phyloP scores from a whole-genome alignment of 768 basidiomycete genomes.

The Macrolepiota albuminosa region DNA sequence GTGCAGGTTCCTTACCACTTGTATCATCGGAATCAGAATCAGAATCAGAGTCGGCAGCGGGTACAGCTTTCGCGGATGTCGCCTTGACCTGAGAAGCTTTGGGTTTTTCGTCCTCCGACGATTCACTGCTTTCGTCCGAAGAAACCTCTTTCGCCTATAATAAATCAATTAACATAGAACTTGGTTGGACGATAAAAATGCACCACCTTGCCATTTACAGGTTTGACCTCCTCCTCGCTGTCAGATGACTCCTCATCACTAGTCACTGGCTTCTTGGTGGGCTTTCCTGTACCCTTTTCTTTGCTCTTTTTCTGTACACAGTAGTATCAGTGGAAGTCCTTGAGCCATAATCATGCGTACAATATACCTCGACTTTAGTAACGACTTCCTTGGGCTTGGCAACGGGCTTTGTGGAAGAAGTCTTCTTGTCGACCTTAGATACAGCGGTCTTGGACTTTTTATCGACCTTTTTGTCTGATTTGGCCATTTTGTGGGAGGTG shows the following conservation, averaged over 20 bases:
- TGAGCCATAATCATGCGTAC: constrained; percentile 1
- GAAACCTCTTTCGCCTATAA: constrained; percentile 27
- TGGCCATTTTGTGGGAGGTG: constrained; percentile 34
- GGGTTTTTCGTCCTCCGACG: constrained; percentile 51
- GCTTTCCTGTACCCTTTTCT: constrained; percentile 18
- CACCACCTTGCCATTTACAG: constrained; percentile 29
- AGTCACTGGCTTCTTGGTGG: constrained; percentile 23
- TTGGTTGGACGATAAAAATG: background rate
- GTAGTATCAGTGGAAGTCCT: background rate
- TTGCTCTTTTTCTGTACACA: constrained; percentile 19
- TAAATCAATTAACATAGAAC: background rate
- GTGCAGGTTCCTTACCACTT: constrained; percentile 15
- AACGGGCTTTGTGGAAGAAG: constrained; percentile 22
- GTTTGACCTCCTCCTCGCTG: constrained; percentile 24
- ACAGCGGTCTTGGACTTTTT: constrained; percentile 29
- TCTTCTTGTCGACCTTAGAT: constrained; percentile 33
- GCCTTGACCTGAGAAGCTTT: constrained; percentile 49
- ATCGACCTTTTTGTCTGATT: constrained; percentile 43
- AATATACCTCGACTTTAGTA: constrained; percentile 32
- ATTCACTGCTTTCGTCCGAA: constrained; percentile 42
- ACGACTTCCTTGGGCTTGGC: constrained; percentile 38
- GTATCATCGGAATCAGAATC: constrained; percentile 19
- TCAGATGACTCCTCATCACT: constrained; percentile 26
- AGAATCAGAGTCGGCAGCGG: constrained; percentile 30
- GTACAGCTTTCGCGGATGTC: constrained; percentile 27